Conservation (phyloP, 1,284 basidiomycete genomes). For the Fomitopsis pinicola region DNA sequence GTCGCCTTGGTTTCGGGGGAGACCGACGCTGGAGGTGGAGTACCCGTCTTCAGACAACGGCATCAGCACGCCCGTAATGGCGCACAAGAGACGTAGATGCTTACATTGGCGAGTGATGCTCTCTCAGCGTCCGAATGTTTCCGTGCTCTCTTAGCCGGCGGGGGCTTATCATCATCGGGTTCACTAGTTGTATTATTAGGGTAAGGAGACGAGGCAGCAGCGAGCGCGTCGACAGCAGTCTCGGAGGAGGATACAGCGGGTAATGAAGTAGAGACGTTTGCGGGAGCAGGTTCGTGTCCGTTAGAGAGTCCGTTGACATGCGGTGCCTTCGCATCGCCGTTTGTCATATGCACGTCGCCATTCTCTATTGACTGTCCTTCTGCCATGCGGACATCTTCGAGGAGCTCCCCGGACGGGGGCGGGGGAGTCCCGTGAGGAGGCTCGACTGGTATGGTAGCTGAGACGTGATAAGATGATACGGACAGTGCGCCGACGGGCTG, state of each 20-base stretch:
- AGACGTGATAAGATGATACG: constrained; percentile 11
- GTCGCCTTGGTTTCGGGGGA: constrained; percentile 20
- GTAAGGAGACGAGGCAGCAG: constrained; percentile 35
- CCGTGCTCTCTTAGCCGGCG: constrained; percentile 65
- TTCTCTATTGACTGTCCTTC: constrained; percentile 20
- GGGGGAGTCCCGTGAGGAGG: constrained; percentile 43
- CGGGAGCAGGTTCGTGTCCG: constrained; percentile 33
- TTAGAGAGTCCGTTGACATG: constrained; percentile 25
- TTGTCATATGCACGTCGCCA: constrained; percentile 50
- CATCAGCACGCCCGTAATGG: constrained; percentile 54
- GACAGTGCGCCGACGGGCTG: constrained; percentile 13
- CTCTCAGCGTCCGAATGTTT: constrained; percentile 51
- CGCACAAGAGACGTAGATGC: constrained; percentile 41
- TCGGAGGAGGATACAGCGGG: constrained; percentile 28
- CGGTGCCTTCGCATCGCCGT: constrained; percentile 31
- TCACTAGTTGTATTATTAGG: constrained; percentile 36
- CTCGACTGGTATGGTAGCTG: constrained; percentile 43
- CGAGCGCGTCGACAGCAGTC: constrained; percentile 36
- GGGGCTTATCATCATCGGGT: constrained; percentile 49
- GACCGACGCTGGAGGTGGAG: constrained; percentile 48
- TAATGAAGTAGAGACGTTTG: constrained; percentile 23
- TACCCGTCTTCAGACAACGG: constrained; percentile 58
- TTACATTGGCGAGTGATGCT: constrained; percentile 60
- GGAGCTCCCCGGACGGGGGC: constrained; percentile 40
- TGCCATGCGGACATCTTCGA: constrained; percentile 51